phyloP scores from a whole-genome alignment of 805 yeast species.

The Candida incommunis region DNA sequence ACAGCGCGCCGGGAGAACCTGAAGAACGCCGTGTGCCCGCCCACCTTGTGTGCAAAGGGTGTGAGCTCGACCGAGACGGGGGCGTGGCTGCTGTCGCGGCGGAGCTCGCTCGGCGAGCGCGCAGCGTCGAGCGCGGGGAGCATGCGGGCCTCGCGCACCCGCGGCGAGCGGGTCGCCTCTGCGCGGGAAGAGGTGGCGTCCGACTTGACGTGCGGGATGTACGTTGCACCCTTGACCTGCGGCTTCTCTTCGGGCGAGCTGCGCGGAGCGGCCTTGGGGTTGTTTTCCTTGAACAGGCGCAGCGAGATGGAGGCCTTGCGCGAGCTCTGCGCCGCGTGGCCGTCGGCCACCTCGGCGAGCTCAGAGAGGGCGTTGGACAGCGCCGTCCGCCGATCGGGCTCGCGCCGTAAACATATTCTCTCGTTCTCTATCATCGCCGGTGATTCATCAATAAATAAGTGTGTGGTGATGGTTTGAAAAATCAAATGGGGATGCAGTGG shows the following conservation, averaged over 20 bases:
- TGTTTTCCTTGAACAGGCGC: conserved; percentile 22
- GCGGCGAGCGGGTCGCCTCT: neutral
- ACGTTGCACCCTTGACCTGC: conserved; percentile 18
- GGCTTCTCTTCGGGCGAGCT: neutral
- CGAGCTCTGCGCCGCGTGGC: too few relatives aligned
- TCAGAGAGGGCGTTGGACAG: too few relatives aligned
- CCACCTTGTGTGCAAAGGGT: conserved; percentile 89
- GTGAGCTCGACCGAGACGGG: conserved; percentile 70
- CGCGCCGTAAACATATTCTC: too few relatives aligned
- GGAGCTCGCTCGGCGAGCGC: neutral
- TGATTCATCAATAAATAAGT: too few relatives aligned
- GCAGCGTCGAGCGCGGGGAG: neutral
- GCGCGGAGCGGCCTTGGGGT: conserved; percentile 3
- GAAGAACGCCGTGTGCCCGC: conserved; percentile 96
- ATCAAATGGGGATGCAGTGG: too few relatives aligned
- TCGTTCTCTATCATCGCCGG: too few relatives aligned
- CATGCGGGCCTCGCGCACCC: neutral
- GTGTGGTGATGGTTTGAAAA: too few relatives aligned
- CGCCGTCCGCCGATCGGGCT: too few relatives aligned
- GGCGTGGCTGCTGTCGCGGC: neutral
- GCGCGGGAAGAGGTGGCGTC: neutral
- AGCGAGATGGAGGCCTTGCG: conserved; percentile 27
- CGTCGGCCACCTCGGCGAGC: too few relatives aligned
- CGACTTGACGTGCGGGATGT: conserved; percentile 16
- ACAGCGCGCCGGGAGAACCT: conserved; percentile 84